Conservation (phyloP, 2,329 filamentous ascomycete genomes). For the Lizonia empirigonia region DNA sequence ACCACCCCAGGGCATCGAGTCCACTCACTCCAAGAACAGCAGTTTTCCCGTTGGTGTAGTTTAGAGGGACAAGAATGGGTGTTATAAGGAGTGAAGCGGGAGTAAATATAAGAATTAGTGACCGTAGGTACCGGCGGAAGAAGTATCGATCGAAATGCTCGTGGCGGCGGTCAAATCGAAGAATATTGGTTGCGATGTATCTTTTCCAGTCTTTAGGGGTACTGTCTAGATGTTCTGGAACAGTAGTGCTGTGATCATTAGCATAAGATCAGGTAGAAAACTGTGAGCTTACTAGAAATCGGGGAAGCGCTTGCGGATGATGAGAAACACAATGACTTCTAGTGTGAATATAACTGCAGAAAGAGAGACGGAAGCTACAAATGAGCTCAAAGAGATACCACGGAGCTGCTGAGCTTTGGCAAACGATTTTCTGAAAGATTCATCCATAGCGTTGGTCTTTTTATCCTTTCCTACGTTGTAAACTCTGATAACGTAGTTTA, state of each 20-base stretch:
- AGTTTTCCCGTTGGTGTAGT: slow-evolving; percentile 19
- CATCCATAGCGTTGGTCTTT: too few relatives aligned
- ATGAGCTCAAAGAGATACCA: slow-evolving; percentile 8
- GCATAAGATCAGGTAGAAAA: not conserved
- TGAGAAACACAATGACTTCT: slow-evolving; percentile 12
- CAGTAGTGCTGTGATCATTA: not conserved
- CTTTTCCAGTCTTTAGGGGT: not conserved
- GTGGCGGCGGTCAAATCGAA: not conserved
- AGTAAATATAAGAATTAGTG: slow-evolving; percentile 17
- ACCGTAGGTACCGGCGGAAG: slow-evolving; percentile 17
- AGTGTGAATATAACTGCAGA: slow-evolving; percentile 9
- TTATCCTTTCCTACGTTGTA: too few relatives aligned
- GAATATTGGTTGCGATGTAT: not conserved
- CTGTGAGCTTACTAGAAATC: slow-evolving; percentile 2
- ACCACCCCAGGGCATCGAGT: slow-evolving; percentile 21
- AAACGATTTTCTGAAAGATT: slow-evolving; percentile 15
- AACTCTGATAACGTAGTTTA: too few relatives aligned
- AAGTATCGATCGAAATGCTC: slow-evolving; percentile 22
- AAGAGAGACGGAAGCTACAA: slow-evolving; percentile 13
- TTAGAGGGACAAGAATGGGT: slow-evolving; percentile 17
- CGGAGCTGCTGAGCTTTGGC: slow-evolving; percentile 14
- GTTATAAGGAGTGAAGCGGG: slow-evolving; percentile 16
- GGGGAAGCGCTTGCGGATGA: slow-evolving; percentile 9
- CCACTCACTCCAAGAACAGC: slow-evolving; percentile 14
- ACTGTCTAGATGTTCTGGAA: not conserved